Percentiles rank a stretch among this genome's conserved stretches.
Evolutionary conservation across 1,139 yeast genomes (phyloP).

Genomic region (Yamadazyma songkhlaensis): DNA sequence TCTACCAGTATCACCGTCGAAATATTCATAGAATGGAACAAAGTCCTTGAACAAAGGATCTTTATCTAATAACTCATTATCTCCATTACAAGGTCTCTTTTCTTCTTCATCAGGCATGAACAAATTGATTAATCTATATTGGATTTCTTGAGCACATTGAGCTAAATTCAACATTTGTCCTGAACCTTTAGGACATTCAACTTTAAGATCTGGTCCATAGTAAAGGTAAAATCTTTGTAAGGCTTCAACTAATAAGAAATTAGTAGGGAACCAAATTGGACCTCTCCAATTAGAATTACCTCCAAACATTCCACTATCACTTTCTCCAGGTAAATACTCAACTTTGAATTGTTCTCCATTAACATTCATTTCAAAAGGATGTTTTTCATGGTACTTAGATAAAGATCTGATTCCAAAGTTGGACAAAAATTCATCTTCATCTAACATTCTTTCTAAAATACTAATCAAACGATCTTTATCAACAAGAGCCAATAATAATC

Average conservation of each 20-base stretch:
- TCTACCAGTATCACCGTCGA: constrained; percentile 94
- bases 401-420: constrained; percentile 87
- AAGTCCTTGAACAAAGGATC: constrained; percentile 78
- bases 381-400: constrained; percentile 81
- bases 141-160: constrained; percentile 88
- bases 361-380: constrained; percentile 87
- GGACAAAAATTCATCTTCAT: constrained; percentile 84
- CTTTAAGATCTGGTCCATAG: constrained; percentile 83
- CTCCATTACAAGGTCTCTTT: constrained; percentile 80
- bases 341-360: constrained; percentile 74
- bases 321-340: constrained; percentile 86
- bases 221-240: constrained; percentile 86
- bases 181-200: constrained; percentile 89
- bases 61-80: constrained; percentile 54
- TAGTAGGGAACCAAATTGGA: constrained; percentile 98
- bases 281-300: constrained; percentile 99
- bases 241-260: constrained; percentile 83
- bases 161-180: constrained; percentile 82
- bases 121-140: constrained; percentile 79
- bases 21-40: constrained; percentile 82
- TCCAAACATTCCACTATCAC: constrained; percentile 93
- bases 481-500: constrained; percentile 78
- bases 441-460: constrained; percentile 78
- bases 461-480: constrained; percentile 77
- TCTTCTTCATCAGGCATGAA: constrained; percentile 73